Conservation (phyloP, 2,329 filamentous ascomycete genomes). For the Colletotrichum abscissum region DNA sequence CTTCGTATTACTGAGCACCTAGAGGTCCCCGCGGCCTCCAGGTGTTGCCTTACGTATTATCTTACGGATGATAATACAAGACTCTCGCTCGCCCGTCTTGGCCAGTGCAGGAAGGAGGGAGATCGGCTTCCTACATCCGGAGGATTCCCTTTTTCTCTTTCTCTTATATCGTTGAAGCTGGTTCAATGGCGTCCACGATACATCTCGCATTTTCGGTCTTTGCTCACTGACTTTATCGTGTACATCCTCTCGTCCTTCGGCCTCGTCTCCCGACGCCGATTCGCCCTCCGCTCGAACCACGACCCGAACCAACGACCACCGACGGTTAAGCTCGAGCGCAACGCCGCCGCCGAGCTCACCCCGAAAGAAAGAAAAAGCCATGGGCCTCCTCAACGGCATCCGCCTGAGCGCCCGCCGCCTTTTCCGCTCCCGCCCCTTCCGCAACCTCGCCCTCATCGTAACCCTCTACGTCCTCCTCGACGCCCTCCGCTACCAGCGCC, state of each 20-base stretch:
- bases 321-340: neutral
- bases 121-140: neutral
- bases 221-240: neutral
- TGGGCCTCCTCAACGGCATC: slow-evolving; percentile 21
- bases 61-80: neutral
- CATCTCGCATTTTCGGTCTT: neutral
- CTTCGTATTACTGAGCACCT: neutral
- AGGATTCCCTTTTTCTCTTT: neutral
- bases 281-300: neutral
- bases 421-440: slow-evolving; percentile 48
- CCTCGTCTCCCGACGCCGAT: neutral
- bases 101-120: neutral
- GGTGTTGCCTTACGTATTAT: neutral
- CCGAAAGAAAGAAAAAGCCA: neutral
- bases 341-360: neutral
- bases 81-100: neutral
- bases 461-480: slow-evolving; percentile 52
- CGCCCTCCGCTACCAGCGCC: slow-evolving; percentile 47
- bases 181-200: neutral
- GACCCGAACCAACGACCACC: neutral
- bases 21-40: neutral
- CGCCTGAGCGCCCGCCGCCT: slow-evolving; percentile 46
- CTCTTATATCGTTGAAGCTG: neutral
- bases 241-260: neutral
- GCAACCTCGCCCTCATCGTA: slow-evolving; percentile 48